Base-by-base conservation (phyloP, 164 flowering plant species). In the Litsea cubeba region DNA sequence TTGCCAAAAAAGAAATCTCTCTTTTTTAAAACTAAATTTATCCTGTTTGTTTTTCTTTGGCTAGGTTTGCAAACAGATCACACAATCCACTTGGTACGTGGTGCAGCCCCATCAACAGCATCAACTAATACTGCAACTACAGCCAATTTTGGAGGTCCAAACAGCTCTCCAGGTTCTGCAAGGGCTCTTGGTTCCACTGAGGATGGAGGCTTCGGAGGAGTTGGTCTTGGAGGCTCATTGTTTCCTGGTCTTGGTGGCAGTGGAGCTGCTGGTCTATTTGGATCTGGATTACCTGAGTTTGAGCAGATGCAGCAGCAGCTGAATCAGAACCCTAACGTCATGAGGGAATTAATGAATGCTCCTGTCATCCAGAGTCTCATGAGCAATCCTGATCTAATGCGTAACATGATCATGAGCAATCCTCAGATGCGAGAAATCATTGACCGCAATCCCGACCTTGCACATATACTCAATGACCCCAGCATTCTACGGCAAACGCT, bases 391-490 rank as follows among this genome's bases (percentile, higher is more conserved):
- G 98, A 94, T 22, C 71, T 94, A 14, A 88, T 94, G 90, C 93
- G 98, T 14, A 84, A 79, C 72, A 69, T 94, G 77, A 89, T 94
- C 24, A 92, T 88, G 94, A 88, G 82, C 86, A 94, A 92, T 76
- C 98, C 98, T 72, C 98, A 92, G 76, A 92, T 92, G 96, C 94
- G 92, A 64, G 98, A 94, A 57, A 86, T 94, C 65, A 87, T 94
- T 76, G 97, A 94, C 67, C 80, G 98, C 57, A 94, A 94, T 72
- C 98, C 98, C 6, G 98, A 94, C 80, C 96, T 94, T 74, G 98
- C 84, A 3, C 97, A 94, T 76, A 79, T 94, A 75, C 93, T 94
- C 23, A 94, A 92, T 85, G 98, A 94, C 72, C 96, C 98, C 25
- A 82, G 88, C 62, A 87, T 86, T 67, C 89, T 94, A n/a, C 85